phyloP scores from a whole-genome alignment of 805 yeast species.

The Saturnispora diversa region DNA sequence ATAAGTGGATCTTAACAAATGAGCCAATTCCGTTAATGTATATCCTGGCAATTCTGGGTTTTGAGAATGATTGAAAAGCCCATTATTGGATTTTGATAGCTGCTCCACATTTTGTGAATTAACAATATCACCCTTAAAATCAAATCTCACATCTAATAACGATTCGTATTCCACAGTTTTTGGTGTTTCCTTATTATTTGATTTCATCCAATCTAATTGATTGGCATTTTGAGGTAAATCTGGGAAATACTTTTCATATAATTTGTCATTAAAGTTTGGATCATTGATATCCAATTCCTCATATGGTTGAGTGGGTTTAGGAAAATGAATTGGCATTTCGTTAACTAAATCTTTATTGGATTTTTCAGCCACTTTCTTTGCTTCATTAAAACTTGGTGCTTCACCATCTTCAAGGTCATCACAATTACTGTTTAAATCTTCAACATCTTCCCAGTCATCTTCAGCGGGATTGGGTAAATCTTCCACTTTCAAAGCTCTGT shows the following conservation, averaged over 20 bases:
- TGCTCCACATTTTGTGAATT: constrained; percentile 26
- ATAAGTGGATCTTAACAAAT: constrained; percentile 66
- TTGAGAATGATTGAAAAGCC: constrained; percentile 87
- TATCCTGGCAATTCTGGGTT: constrained; percentile 90
- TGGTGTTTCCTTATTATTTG: constrained; percentile 37
- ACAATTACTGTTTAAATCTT: constrained; percentile 39
- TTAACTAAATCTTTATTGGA: constrained; percentile 31
- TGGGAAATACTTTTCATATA: constrained; percentile 83
- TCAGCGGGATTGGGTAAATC: constrained; percentile 15
- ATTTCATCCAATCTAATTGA: constrained; percentile 88
- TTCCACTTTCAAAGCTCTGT: constrained; percentile 12
- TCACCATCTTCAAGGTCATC: constrained; percentile 9
- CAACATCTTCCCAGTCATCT: constrained; percentile 43
- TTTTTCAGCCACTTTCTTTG: constrained; percentile 28
- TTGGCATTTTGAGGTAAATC: constrained; percentile 77
- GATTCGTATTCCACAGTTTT: constrained; percentile 39
- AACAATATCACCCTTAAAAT: constrained; percentile 74
- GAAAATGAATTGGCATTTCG: constrained; percentile 50
- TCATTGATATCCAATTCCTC: constrained; percentile 51
- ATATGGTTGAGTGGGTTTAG: constrained; percentile 38
- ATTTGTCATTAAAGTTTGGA: constrained; percentile 67
- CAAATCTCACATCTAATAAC: constrained; percentile 72
- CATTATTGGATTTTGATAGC: constrained; percentile 32
- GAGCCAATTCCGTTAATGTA: constrained; percentile 75
- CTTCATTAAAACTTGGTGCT: constrained; percentile 42